phyloP scores from a whole-genome alignment of 257 asterid genomes.

The Solanum ossicruentum region DNA sequence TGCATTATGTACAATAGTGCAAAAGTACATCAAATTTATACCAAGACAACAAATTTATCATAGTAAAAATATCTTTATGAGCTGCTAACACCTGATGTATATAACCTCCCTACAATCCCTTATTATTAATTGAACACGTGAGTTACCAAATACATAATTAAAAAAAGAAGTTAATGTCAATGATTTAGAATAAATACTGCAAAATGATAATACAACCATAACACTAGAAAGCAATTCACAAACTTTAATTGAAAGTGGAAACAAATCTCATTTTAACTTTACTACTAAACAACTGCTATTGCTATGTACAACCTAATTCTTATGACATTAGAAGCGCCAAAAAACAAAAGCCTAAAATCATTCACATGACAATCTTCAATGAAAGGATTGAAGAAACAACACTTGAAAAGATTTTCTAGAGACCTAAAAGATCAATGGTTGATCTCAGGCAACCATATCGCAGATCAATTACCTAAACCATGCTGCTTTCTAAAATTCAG shows the following conservation, averaged over 20 bases:
- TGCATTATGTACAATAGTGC: too few relatives aligned
- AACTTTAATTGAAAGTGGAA: neutral
- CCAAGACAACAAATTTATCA: too few relatives aligned
- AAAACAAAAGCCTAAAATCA: neutral
- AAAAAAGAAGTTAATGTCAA: neutral
- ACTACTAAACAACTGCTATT: neutral
- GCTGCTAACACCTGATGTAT: too few relatives aligned
- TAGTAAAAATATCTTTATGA: too few relatives aligned
- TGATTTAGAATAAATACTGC: neutral
- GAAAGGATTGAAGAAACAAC: slow-evolving; percentile 36
- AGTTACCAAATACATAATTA: neutral
- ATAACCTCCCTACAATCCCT: too few relatives aligned
- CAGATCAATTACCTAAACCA: too few relatives aligned
- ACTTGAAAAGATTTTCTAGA: slow-evolving; percentile 3
- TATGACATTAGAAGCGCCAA: neutral
- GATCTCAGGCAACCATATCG: too few relatives aligned
- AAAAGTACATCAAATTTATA: too few relatives aligned
- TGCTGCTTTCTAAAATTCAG: neutral
- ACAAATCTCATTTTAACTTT: neutral
- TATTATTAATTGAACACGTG: neutral
- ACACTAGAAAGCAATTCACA: neutral
- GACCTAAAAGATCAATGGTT: neutral
- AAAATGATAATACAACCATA: neutral
- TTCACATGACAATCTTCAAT: slow-evolving; percentile 36
- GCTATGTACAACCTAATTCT: neutral